Evolutionary conservation across 495 filamentous ascomycete species (phyloP).

Genomic region (Penicillium pancosmium): DNA sequence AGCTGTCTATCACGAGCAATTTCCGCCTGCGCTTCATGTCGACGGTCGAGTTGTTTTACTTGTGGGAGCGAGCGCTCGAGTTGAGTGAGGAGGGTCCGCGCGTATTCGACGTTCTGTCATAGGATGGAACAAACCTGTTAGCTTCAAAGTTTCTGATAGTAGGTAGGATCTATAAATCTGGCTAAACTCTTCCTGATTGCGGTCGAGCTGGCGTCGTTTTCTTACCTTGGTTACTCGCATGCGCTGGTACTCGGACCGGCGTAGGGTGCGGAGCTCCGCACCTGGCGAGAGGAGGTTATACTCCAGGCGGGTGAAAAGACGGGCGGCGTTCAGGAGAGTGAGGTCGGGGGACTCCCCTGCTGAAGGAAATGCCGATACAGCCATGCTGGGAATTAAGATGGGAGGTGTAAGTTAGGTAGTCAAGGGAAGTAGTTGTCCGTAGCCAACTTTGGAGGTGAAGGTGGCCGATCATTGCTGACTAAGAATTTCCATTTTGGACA

Average conservation of each 20-base stretch:
- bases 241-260: slow-evolving; percentile 69
- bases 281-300: slow-evolving; percentile 69
- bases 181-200: no score
- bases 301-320: slow-evolving; percentile 76
- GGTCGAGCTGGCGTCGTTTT: no score
- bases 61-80: slow-evolving; percentile 73
- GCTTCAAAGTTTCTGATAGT: no score
- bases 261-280: slow-evolving; percentile 60
- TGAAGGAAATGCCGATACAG: slow-evolving; percentile 35
- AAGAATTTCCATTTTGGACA: no score
- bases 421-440: background rate
- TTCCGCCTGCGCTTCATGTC: slow-evolving; percentile 67
- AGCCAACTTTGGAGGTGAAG: background rate
- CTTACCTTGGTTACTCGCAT: slow-evolving; percentile 54
- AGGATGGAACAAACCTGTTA: background rate
- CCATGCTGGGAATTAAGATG: slow-evolving; percentile 23
- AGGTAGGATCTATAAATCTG: no score
- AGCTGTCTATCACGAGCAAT: slow-evolving; percentile 65
- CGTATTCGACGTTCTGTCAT: slow-evolving; percentile 76
- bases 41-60: slow-evolving; percentile 65
- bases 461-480: background rate
- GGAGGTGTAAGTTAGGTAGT: no score
- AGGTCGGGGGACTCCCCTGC: slow-evolving; percentile 36
- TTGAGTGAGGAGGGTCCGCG: slow-evolving; percentile 70
- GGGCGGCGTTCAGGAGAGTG: slow-evolving; percentile 61